A percentile compares a stretch with the other conserved stretches of the same genome.
Conservation (phyloP, 225 moss, liverwort and hornwort species). For the Physcomitrellopsis africana region DNA sequence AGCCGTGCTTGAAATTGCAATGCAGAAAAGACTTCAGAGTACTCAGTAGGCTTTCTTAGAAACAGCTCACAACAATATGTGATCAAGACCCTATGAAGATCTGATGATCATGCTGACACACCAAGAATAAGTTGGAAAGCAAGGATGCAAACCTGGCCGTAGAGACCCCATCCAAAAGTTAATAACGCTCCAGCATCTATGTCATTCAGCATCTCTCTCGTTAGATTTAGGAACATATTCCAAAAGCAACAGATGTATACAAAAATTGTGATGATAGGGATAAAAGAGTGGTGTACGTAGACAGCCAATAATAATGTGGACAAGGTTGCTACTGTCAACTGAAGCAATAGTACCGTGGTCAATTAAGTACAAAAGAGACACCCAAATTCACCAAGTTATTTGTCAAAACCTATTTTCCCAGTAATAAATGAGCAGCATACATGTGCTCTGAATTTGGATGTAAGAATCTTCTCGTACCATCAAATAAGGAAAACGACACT, state of each 20-base stretch:
- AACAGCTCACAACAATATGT: background rate
- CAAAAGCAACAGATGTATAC: background rate
- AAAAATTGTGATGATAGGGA: background rate
- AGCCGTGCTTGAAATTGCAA: background rate
- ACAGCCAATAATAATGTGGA: background rate
- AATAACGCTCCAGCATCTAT: conserved; percentile 76
- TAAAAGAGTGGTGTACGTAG: background rate
- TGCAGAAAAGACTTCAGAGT: background rate
- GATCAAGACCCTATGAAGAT: background rate
- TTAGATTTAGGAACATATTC: conserved; percentile 1
- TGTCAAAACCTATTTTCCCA: background rate
- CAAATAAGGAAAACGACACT: background rate
- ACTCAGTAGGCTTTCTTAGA: background rate
- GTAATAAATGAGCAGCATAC: background rate
- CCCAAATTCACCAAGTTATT: background rate
- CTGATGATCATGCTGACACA: background rate
- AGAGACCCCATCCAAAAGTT: conserved; percentile 86
- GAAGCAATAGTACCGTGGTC: background rate
- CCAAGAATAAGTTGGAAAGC: background rate
- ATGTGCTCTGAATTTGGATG: background rate
- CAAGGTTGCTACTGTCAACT: conserved; percentile 9
- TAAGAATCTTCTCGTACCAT: background rate
- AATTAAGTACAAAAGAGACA: background rate
- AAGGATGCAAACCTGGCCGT: conserved; percentile 69
- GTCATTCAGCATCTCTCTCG: background rate